Base-by-base conservation (phyloP, 768 basidiomycete genomes). In the Naganishia kalamii region DNA sequence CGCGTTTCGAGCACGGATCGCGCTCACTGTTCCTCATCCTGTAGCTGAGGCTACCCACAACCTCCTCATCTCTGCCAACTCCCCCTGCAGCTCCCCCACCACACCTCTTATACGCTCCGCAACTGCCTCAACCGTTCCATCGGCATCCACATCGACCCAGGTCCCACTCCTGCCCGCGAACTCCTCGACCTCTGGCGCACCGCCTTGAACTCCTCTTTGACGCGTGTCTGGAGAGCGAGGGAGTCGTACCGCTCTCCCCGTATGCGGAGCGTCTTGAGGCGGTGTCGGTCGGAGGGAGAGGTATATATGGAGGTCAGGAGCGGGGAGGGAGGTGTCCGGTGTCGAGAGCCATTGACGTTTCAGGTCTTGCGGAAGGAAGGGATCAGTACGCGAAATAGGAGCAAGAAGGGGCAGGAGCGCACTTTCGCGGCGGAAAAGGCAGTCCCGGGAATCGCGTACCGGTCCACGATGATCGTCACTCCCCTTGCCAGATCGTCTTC, bases 381-480 rank as follows among this genome's bases (percentile, higher is more conserved):
- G 19, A 60, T 40, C 0, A n/a, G 46, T 0, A 12, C 37, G 4
- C 37, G 3, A 17, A 33, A 4, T 40, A 44, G 15, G 30, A 43
- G 8, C 13, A 40, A 12, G 21, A 5, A 23, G 13, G 32, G 13
- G 27, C 49, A 15, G 30, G n/a, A 40, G 32, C 75, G 33, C 41
- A 80, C 80, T 70, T 83, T 83, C 51, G 81, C 80, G 46, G 79
- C 77, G 2, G 81, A 80, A 70, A 97, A 98, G 1, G 91, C 92
- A 68, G 92, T 87, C 0, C 94, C 94, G 2, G 93, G 97, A 79
- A 97, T 98, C 0, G 92, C 90, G 75, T 98, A 99, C 46, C 96
- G 84, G 76, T 98, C 94, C 72, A 89, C 91, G 48, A 99, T 79
- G 73, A 99, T 81, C 0, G 85, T 84, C 4, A 85, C 88, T 0